A percentile compares a stretch with the other conserved stretches of the same genome.
Evolutionary conservation across 306 rosid genomes (phyloP).

Genomic region (Vachellia collinsii): DNA sequence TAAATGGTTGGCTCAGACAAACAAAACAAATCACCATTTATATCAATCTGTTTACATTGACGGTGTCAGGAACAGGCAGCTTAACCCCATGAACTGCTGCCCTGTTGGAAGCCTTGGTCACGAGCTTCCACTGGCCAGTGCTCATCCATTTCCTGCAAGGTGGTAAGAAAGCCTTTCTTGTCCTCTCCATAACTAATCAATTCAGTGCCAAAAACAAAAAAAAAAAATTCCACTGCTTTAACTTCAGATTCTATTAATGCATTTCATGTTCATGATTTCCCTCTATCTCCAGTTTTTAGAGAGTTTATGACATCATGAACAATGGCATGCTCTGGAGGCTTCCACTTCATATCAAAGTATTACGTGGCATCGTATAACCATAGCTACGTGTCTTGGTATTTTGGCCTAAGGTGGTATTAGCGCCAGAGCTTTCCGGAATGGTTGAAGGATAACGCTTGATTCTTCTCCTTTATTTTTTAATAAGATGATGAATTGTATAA

Average conservation of each 20-base stretch:
- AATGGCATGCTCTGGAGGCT: constrained; percentile 8
- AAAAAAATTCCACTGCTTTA: not conserved
- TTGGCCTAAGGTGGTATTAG: not conserved
- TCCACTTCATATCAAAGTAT: not conserved
- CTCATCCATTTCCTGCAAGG: constrained; percentile 21
- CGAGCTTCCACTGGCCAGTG: constrained; percentile 14
- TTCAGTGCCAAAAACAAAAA: not conserved
- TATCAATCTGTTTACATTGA: constrained; percentile 10
- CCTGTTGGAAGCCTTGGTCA: constrained; percentile 32
- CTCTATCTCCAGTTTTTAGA: not conserved
- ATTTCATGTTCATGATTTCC: not conserved
- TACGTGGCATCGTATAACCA: constrained; percentile 26
- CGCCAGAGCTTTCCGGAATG: not conserved
- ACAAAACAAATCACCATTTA: not conserved
- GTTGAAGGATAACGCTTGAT: not conserved
- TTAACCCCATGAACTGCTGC: constrained; percentile 39
- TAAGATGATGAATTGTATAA: no score
- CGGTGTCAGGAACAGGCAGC: constrained; percentile 21
- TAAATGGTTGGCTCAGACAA: not conserved
- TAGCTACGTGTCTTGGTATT: not conserved
- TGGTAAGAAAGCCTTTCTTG: not conserved
- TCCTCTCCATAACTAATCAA: constrained; percentile 15
- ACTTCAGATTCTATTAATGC: not conserved
- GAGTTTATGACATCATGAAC: not conserved
- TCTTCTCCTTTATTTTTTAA: not conserved